Evolutionary conservation across 2,329 filamentous ascomycete species (phyloP).

Genomic region (Colletotrichum shisoi): DNA sequence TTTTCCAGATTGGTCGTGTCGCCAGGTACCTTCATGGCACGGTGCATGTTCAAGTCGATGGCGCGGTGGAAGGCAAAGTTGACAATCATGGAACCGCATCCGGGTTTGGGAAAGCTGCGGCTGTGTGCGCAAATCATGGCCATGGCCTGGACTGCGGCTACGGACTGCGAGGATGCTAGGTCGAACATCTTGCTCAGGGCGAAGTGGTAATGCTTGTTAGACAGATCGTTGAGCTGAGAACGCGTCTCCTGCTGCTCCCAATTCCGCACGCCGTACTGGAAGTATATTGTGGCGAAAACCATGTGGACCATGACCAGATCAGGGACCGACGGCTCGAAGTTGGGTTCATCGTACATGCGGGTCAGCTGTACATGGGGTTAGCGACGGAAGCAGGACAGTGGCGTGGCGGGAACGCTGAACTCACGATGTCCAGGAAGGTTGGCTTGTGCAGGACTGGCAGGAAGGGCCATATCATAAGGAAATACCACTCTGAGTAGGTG

Average conservation of each 20-base stretch:
- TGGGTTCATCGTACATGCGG: conserved; percentile 74
- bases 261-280: conserved; percentile 78
- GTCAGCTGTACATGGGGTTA: conserved; percentile 55
- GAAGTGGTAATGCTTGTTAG: conserved; percentile 82
- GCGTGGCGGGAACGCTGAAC: conserved; percentile 41
- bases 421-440: conserved; percentile 72
- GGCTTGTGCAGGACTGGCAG: conserved; percentile 80
- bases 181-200: conserved; percentile 73
- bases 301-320: conserved; percentile 78
- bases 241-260: conserved; percentile 63
- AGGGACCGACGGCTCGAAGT: conserved; percentile 67
- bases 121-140: conserved; percentile 75
- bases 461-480: conserved; percentile 75
- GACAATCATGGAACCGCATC: conserved; percentile 73
- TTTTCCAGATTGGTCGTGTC: conserved; percentile 67
- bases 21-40: conserved; percentile 64
- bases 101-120: conserved; percentile 80
- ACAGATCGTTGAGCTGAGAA: conserved; percentile 66
- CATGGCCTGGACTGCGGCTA: conserved; percentile 76
- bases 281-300: conserved; percentile 79
- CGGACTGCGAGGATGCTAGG: conserved; percentile 66
- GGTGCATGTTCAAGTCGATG: conserved; percentile 78
- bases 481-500: conserved; percentile 77
- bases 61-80: conserved; percentile 72
- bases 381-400: neutral